Percentiles rank a stretch among this genome's conserved stretches.
Evolutionary conservation across 2,329 filamentous ascomycete genomes (phyloP).

Genomic region (Apiospora sp.): DNA sequence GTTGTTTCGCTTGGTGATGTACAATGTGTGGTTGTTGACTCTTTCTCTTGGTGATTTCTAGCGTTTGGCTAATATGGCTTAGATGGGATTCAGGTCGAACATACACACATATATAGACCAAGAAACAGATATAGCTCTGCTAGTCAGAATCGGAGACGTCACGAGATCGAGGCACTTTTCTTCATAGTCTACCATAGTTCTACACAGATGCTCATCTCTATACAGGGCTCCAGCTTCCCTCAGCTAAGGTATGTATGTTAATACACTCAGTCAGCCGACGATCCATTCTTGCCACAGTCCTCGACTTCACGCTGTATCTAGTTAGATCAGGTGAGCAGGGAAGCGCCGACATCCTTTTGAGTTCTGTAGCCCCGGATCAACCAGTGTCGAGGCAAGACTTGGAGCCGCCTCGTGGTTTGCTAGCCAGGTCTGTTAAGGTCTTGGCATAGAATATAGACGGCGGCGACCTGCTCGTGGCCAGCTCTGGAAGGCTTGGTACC

Average conservation of each 20-base stretch:
- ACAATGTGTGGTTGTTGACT: not conserved
- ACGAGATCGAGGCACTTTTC: not conserved
- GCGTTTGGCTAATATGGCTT: slow-evolving; percentile 72
- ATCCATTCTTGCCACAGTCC: not conserved
- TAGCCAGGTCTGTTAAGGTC: not conserved
- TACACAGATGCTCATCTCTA: not conserved
- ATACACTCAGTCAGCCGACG: not conserved
- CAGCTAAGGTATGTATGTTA: not conserved
- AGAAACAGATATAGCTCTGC: too few species aligned
- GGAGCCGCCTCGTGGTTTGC: not conserved
- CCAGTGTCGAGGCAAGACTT: not conserved
- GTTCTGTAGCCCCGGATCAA: not conserved
- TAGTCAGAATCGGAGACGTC: not conserved
- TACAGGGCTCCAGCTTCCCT: not conserved
- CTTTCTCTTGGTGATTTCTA: slow-evolving; percentile 37
- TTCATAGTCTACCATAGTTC: too few species aligned
- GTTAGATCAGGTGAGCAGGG: not conserved
- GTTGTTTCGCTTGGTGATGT: not conserved
- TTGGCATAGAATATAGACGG: not conserved
- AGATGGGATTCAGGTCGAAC: not conserved
- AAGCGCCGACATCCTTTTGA: not conserved
- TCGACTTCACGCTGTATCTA: not conserved
- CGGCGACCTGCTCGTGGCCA: not conserved
- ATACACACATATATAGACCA: not conserved
- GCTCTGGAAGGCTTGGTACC: not conserved